Conservation (phyloP, 495 filamentous ascomycete genomes). For the Penicillium roqueforti region DNA sequence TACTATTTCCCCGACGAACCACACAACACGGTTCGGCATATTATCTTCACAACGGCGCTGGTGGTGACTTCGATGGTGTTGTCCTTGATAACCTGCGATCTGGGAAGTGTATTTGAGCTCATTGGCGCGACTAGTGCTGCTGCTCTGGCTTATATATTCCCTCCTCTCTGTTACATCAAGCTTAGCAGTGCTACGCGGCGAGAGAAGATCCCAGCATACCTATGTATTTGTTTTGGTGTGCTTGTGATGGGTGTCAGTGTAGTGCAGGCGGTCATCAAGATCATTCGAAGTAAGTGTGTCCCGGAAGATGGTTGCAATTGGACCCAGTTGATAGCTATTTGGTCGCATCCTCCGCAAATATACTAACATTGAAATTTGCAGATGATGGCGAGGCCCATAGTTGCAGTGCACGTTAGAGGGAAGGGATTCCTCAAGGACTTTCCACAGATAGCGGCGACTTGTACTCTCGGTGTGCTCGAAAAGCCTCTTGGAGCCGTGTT, state of each 20-base stretch:
- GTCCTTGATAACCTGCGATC: conserved; percentile 80
- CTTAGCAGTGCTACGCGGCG: conserved; percentile 63
- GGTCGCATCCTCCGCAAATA: neutral
- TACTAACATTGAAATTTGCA: neutral
- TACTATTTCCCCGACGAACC: conserved; percentile 84
- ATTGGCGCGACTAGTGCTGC: conserved; percentile 93
- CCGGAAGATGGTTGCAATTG: neutral
- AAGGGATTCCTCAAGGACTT: neutral
- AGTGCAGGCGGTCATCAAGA: conserved; percentile 66
- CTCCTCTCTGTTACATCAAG: conserved; percentile 92
- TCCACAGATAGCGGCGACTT: neutral
- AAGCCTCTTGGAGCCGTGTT: neutral
- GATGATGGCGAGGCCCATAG: conserved; percentile 14
- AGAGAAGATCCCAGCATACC: conserved; percentile 68
- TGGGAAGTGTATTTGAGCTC: conserved; percentile 90
- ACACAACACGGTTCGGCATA: conserved; percentile 76
- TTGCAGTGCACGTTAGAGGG: conserved; percentile 12
- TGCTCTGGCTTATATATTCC: conserved; percentile 90
- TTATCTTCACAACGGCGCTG: conserved; percentile 76
- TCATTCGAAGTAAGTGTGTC: conserved; percentile 45
- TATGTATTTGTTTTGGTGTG: conserved; percentile 69
- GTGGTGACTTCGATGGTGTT: conserved; percentile 76
- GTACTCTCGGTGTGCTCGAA: neutral
- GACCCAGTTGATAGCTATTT: neutral
- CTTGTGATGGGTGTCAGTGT: conserved; percentile 83